Evolutionary conservation across 257 asterid genomes (phyloP), one percentile per base, ranked within the genome.

Genomic region (Verbascum thapsus): DNA sequence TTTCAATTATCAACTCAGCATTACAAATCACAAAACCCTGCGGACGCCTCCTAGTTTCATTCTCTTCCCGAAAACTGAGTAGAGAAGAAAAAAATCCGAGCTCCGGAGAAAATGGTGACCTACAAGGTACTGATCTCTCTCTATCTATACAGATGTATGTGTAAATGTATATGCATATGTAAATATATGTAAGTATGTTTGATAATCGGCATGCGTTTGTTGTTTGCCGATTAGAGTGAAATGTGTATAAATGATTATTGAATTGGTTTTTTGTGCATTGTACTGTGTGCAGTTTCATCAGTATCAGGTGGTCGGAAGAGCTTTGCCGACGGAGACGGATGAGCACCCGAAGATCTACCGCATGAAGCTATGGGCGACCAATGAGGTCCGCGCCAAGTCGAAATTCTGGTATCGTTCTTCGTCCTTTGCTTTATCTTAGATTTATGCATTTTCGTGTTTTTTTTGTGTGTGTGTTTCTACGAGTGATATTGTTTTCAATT

Each of bases 251-350:
- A 26, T 26, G 2, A 5, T n/a, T 26, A 26, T 37, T 66, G 37
- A 66, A 57, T 30, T 22, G 41, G 38, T 60, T 67, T 51, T n/a
- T 37, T 35, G 10, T 51, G 60, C 53, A 12, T 54, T 41, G 60
- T 61, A 52, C 9, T 17, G 9, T 41, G 70, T 71, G 75, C 75
- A 87, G 95, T 80, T 84, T 66, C 95, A 84, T 72, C 95, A 87
- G 71, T 87, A 82, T 76, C 95, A 87, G 80, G 95, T 87, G 68
- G 95, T 84, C 43, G 95, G 95, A 1, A 87, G 95, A 66, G 95
- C 88, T 67, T 58, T 87, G 68, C 95, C 95, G 53, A 78, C 95
- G 44, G 92, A 82, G 78, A 65, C 75, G 6, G 95, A 87, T 49
- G 90, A 84, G 59, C 92, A 80, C 42, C 95, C 95, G 0, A 87